Evolutionary conservation across 1,284 basidiomycete genomes (phyloP), one percentile per base, ranked within the genome.

Genomic region (Golubevia sp.): DNA sequence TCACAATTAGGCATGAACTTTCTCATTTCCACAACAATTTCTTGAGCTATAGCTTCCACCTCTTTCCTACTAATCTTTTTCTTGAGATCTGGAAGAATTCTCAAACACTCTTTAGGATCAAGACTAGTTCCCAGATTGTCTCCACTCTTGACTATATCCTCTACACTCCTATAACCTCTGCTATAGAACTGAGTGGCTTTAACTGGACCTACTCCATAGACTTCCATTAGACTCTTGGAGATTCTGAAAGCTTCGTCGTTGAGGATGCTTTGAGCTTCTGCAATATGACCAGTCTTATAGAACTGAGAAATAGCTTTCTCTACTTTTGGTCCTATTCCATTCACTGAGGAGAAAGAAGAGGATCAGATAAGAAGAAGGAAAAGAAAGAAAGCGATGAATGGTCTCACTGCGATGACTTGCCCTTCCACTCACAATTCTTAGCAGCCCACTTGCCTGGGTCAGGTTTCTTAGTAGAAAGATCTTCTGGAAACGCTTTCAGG

Each of bases 121-220:
- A 34, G 30, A 34, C 11, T 34, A 3, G 30, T 34, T 34, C 30
- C 30, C 5, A 34, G 30, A 5, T 34, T 34, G 30, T 34, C 11
- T 34, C 30, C 30, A 34, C 30, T 48, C 7, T 11, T 23, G 53
- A 79, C 61, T 2, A 82, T 71, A 34, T 82, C 79, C 2, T 59
- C 61, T 20, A 76, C 68, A 2, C 63, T 61, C 7, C 79, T 58
- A 21, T 70, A 76, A 1, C 79, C 79, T 1, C 63, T 58, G 49
- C 74, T 71, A 59, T 72, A 82, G 44, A 72, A 71, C n/a, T 71
- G 64, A 8, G 71, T 49, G 0, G 79, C 76, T 2, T 64, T 67
- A 8, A 66, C 70, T 0, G 76, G 77, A 2, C 79, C 79, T 3
- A 82, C 71, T 3, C 78, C 71, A 49, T 82, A 79, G 25, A 82